Evolutionary conservation across 2,329 filamentous ascomycete genomes (phyloP), one percentile per base, ranked within the genome.

Genomic region (Pseudogymnoascus destructans): DNA sequence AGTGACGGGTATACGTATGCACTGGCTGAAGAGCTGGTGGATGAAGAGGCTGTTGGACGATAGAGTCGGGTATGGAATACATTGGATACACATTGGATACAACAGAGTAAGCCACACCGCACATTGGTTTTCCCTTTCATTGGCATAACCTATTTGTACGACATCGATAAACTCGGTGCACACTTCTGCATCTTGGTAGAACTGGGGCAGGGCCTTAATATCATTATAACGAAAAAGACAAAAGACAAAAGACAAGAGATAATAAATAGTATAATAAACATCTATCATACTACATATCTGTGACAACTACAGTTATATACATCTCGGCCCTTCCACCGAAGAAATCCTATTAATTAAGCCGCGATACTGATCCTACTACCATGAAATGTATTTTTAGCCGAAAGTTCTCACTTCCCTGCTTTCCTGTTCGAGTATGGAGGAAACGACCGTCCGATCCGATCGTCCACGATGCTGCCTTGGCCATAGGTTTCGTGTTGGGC

Each of bases 11-110:
- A 6, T 15, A 7, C 23, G 6, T 10, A 42, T 38, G 9, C 25
- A 8, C 21, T 27, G 13, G 36, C 54, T 27, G 55, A 49, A 5
- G 54, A 27, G 15, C 17, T 59, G 35, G 7, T 58, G 40, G 58
- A 59, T 55, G 58, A 59, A 38, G 58, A 59, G 38, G 57, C 58
- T 25, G 55, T 15, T 25, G 33, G 13, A 1, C 23, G 42, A n/a
- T 49, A 49, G 42, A 49, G 21, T 27, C 27, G 42, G 21, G 27
- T 49, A 25, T 13, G 15, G 23, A 3, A 15, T 49, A 49, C 42
- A 27, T 49, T 10, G 42, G 42, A 27, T 27, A 49, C n/a, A 49
- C 42, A 49, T 49, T 15, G 42, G 42, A 27, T 49, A 49, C n/a
- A 49, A 15, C 42, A 49, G 21, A 27, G 23, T 27, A 49, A 11